Percentiles rank a stretch among this genome's conserved stretches.
Conservation (phyloP, 805 yeast species). For the Pichia manshurica region DNA sequence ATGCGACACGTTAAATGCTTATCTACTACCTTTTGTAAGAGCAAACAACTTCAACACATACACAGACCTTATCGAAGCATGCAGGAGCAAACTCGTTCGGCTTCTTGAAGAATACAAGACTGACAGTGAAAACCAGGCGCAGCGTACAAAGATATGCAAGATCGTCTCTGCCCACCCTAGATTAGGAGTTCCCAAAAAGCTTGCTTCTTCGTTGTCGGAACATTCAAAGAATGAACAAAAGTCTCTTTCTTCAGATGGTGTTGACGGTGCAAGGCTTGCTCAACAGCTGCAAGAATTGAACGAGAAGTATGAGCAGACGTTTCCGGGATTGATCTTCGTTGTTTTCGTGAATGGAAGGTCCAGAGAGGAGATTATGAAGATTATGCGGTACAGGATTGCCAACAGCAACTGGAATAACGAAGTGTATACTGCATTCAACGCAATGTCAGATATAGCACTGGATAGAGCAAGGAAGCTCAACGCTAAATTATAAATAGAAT, state of each 20-base stretch:
- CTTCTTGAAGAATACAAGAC: slow-evolving; percentile 8
- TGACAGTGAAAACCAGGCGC: background rate
- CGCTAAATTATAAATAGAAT: slow-evolving; percentile 28
- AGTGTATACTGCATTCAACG: slow-evolving; percentile 62
- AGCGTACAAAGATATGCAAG: slow-evolving; percentile 22
- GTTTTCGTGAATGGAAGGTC: slow-evolving; percentile 84
- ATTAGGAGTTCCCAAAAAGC: slow-evolving; percentile 54
- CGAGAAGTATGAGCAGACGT: slow-evolving; percentile 37
- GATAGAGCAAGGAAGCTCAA: slow-evolving; percentile 63
- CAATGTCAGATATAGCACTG: slow-evolving; percentile 87
- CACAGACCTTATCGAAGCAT: slow-evolving; percentile 21
- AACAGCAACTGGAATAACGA: slow-evolving; percentile 52
- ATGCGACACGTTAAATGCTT: slow-evolving; percentile 42
- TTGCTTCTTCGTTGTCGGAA: slow-evolving; percentile 40
- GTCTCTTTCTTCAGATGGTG: slow-evolving; percentile 40
- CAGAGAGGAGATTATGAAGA: slow-evolving; percentile 55
- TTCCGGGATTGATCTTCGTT: slow-evolving; percentile 73
- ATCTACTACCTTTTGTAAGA: slow-evolving; percentile 29
- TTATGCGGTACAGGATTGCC: slow-evolving; percentile 54
- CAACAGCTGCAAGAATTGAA: slow-evolving; percentile 48
- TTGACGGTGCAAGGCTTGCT: slow-evolving; percentile 42
- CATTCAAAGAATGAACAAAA: slow-evolving; percentile 72
- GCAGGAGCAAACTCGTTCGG: slow-evolving; percentile 10
- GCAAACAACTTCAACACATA: slow-evolving; percentile 24
- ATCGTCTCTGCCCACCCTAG: slow-evolving; percentile 92